Evolutionary conservation across 164 flowering plant species (phyloP), one percentile per base, ranked within the genome.

Genomic region (Sedum album): DNA sequence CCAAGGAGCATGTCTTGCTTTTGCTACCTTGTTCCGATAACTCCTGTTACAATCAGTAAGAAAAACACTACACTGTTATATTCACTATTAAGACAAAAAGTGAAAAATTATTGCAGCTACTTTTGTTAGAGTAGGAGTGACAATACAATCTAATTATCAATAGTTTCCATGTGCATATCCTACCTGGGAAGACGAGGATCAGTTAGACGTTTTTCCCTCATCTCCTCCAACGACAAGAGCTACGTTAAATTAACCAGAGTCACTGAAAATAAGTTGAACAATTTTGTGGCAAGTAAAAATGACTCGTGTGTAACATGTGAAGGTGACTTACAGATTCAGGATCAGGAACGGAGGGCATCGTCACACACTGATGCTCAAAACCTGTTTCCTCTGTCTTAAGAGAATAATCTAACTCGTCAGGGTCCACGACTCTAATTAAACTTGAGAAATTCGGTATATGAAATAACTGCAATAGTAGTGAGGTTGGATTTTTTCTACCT

Each of bases 101-200:
- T 46, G 21, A 2, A 17, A 48, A 48, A 17, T 2, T 1, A 48
- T 48, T 2, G 0, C 21, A 17, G n/a, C 15, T 48, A 18, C 21
- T 48, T 48, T 48, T 17, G 1, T 18, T 21, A 18, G 18, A 48
- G 15, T 48, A 48, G 4, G 5, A 18, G 18, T 5, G 21, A 2
- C 53, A 18, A 48, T 1, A 18, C 5, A 48, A 1, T 15, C 18
- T 6, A 18, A 48, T 15, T 18, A 48, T 48, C 53, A 48, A 18
- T 48, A 2, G 18, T 48, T 44, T 44, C 48, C 48, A 1, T 1
- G 53, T 15, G 53, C 18, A 17, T 51, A 62, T 44, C 71, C 68
- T 71, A 89, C 98, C 83, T 79, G 60, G 98, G 96, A 71, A 94
- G 88, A 46, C 80, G 86, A 70, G 97, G 98, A 85, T 94, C 95